A percentile compares a stretch with the other conserved stretches of the same genome.
phyloP scores from a whole-genome alignment of 148 eudicot genomes.

The Euryodendron excelsum region DNA sequence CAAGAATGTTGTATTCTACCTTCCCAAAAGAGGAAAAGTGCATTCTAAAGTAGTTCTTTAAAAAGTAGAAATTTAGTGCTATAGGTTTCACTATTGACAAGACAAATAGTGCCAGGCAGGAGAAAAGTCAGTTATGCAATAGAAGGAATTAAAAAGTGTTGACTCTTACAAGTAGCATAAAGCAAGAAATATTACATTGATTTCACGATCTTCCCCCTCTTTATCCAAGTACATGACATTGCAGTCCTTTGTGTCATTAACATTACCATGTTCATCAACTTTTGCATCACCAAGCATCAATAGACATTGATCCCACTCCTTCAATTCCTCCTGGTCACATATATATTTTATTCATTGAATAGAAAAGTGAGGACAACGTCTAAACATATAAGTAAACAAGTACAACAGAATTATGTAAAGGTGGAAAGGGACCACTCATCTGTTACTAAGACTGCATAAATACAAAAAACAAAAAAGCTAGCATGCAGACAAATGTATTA shows the following conservation, averaged over 20 bases:
- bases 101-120: neutral
- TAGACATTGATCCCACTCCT: constrained; percentile 98
- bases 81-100: neutral
- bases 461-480: neutral
- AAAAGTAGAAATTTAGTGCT: neutral
- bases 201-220: constrained; percentile 94
- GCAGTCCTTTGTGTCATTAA: constrained; percentile 60
- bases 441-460: neutral
- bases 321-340: constrained; percentile 73
- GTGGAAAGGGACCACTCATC: neutral
- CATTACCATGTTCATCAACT: constrained; percentile 85
- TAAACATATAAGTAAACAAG: neutral
- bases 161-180: neutral
- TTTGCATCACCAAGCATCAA: constrained; percentile 93
- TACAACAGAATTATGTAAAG: neutral
- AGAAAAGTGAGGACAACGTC: neutral
- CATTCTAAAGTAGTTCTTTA: neutral
- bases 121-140: neutral
- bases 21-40: neutral
- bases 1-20: neutral
- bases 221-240: constrained; percentile 76
- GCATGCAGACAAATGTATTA: neutral
- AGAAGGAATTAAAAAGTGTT: neutral
- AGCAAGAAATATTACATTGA: constrained; percentile 55
- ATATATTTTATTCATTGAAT: neutral